Percentiles rank a stretch among this genome's conserved stretches.
Evolutionary conservation across 106 monocot genomes (phyloP).

Genomic region (Dendrobium officinale): DNA sequence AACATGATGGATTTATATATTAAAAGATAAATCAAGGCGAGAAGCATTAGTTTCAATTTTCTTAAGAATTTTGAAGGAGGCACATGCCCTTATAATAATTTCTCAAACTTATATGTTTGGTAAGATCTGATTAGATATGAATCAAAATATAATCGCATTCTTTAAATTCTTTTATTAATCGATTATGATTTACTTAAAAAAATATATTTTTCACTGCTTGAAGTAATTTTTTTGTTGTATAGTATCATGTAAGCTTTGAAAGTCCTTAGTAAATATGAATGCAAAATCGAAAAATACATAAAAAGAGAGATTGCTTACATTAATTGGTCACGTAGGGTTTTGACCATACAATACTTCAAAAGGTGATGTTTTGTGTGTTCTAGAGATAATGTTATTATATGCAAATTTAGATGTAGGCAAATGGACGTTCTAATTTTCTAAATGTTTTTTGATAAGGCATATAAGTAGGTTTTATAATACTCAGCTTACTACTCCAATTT

Average conservation of each 20-base stretch:
- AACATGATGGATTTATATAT: neutral
- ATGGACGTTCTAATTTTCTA: neutral
- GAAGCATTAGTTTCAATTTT: neutral
- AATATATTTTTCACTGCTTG: neutral
- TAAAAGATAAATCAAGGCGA: neutral
- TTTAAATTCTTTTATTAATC: neutral
- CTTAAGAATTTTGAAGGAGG: neutral
- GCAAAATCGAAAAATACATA: neutral
- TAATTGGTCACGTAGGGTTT: neutral
- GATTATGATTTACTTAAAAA: neutral
- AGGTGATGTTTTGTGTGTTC: neutral
- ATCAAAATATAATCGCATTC: neutral
- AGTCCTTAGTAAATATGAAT: neutral
- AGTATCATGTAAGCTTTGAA: neutral
- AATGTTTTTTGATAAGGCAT: neutral
- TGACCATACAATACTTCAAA: neutral
- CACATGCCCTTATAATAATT: neutral
- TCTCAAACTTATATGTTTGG: neutral
- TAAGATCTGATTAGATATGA: neutral
- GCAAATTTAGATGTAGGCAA: neutral
- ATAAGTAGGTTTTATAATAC: neutral
- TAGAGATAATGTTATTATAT: neutral
- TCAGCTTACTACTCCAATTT: no score
- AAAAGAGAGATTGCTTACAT: neutral
- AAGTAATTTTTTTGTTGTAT: neutral